Evolutionary conservation across 2,329 filamentous ascomycete species (phyloP).

Genomic region (Colletotrichum theobromicola): DNA sequence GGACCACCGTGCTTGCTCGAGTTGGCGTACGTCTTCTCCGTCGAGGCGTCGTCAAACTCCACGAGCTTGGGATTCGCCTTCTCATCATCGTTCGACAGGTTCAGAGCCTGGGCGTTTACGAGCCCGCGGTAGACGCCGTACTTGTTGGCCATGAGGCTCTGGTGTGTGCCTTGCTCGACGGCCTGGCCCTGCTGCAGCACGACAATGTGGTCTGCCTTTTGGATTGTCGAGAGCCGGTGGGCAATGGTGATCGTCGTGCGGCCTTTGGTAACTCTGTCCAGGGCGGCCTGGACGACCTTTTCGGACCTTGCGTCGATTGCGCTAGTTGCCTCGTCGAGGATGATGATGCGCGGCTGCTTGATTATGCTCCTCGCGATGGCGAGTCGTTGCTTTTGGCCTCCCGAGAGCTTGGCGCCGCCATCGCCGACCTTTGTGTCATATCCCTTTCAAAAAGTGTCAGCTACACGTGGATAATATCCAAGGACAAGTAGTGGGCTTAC

Average conservation of each 20-base stretch:
- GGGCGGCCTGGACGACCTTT: slow-evolving; percentile 41
- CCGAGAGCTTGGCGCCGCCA: slow-evolving; percentile 63
- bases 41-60: background rate
- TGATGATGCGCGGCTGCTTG: slow-evolving; percentile 64
- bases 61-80: background rate
- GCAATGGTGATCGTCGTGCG: slow-evolving; percentile 29
- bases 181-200: slow-evolving; percentile 48
- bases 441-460: slow-evolving; percentile 28
- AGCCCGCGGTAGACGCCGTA: slow-evolving; percentile 26
- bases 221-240: slow-evolving; percentile 29
- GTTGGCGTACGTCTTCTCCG: background rate
- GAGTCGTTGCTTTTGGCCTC: slow-evolving; percentile 67
- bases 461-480: background rate
- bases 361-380: slow-evolving; percentile 68
- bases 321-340: slow-evolving; percentile 68
- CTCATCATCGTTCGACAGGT: background rate
- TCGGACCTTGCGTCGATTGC: slow-evolving; percentile 46
- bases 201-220: slow-evolving; percentile 40
- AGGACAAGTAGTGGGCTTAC: slow-evolving; percentile 2
- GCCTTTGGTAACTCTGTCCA: slow-evolving; percentile 19
- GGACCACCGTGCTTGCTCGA: background rate
- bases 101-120: slow-evolving; percentile 27
- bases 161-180: slow-evolving; percentile 41
- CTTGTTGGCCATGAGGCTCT: slow-evolving; percentile 20
- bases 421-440: slow-evolving; percentile 65